phyloP scores from a whole-genome alignment of 148 eudicot species.

The Silene uniflora region DNA sequence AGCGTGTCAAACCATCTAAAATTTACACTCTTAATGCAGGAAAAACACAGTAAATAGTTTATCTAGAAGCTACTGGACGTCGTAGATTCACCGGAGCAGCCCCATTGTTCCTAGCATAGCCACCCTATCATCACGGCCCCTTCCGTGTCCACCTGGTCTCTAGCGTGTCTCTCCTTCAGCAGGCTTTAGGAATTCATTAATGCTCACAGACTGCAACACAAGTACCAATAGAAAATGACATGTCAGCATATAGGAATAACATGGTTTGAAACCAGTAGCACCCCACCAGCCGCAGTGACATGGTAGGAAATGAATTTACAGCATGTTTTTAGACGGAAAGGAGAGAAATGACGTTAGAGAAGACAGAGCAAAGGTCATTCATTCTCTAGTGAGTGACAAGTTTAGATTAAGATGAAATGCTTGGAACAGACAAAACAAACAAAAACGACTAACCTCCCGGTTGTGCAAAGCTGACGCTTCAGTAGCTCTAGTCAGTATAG shows the following conservation, averaged over 20 bases:
- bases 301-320: too few relatives aligned
- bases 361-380: too few relatives aligned
- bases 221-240: not conserved
- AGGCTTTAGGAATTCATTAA: conserved; percentile 57
- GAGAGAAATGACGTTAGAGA: too few relatives aligned
- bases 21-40: conserved; percentile 40
- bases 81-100: conserved; percentile 47
- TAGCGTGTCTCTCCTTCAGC: conserved; percentile 42
- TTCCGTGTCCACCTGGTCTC: conserved; percentile 48
- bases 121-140: conserved; percentile 46
- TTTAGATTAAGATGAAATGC: too few relatives aligned
- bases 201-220: conserved; percentile 44
- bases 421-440: too few relatives aligned
- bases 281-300: too few relatives aligned
- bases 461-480: too few relatives aligned
- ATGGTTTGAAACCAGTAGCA: too few relatives aligned
- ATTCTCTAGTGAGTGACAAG: too few relatives aligned
- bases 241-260: not conserved
- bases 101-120: conserved; percentile 26
- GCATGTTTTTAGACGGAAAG: too few relatives aligned
- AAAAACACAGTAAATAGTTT: conserved; percentile 27
- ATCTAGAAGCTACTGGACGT: conserved; percentile 22
- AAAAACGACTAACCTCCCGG: too few relatives aligned
- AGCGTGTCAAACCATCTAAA: conserved; percentile 16
- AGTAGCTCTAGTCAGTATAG: too few relatives aligned